Evolutionary conservation across 164 flowering plant species (phyloP).

Genomic region (Umbellularia californica): DNA sequence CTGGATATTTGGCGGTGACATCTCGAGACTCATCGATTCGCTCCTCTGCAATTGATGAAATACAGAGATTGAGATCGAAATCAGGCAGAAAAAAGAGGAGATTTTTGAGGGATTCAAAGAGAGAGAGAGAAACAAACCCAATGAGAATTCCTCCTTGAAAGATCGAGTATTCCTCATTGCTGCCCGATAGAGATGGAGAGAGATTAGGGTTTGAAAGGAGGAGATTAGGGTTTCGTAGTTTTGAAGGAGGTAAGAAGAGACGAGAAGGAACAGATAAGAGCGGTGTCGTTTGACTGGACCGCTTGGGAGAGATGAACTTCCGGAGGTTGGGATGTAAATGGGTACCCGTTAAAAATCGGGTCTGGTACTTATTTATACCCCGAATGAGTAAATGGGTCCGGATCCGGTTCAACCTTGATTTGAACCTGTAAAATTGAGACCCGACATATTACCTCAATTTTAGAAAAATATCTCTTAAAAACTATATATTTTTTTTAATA

Average conservation of each 20-base stretch:
- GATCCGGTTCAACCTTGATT: no score
- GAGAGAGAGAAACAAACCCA: slow-evolving; percentile 36
- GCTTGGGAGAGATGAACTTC: no score
- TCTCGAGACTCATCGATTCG: slow-evolving; percentile 13
- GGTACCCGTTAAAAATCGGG: no score
- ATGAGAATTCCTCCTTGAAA: slow-evolving; percentile 60
- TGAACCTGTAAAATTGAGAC: no score
- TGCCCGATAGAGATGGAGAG: not conserved
- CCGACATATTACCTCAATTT: no score
- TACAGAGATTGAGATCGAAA: not conserved
- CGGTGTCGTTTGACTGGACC: no score
- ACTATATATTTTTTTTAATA: no score
- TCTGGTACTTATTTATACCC: no score
- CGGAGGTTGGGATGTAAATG: no score
- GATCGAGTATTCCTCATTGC: slow-evolving; percentile 47
- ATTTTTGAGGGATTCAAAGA: not conserved
- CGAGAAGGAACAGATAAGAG: not conserved
- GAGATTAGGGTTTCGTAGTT: not conserved
- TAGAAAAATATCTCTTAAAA: no score
- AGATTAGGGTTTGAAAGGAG: not conserved
- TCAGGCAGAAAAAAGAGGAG: not conserved
- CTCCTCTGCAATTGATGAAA: slow-evolving; percentile 9
- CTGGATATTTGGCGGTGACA: slow-evolving; percentile 13
- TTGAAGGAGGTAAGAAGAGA: not conserved
- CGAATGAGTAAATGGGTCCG: no score